Conservation (phyloP, 2,329 filamentous ascomycete species). For the Kalmusia sp. region DNA sequence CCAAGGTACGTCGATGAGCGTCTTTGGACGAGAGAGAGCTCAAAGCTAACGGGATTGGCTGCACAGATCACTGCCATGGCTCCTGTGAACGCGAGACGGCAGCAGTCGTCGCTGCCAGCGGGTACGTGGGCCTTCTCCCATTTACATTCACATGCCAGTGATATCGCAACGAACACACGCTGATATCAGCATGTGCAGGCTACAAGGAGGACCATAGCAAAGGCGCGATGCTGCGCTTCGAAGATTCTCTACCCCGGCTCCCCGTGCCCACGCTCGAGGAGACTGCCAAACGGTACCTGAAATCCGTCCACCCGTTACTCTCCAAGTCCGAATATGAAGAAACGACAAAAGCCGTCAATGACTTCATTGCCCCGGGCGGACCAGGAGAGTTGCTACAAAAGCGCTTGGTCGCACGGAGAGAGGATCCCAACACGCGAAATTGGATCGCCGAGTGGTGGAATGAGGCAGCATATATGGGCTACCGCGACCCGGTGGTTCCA, state of each 20-base stretch:
- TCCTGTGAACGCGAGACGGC: conserved; percentile 39
- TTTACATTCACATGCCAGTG: conserved; percentile 21
- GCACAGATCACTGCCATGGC: conserved; percentile 45
- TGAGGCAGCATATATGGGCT: conserved; percentile 86
- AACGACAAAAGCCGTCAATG: conserved; percentile 83
- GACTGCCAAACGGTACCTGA: conserved; percentile 80
- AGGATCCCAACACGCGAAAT: conserved; percentile 83
- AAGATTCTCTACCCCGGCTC: conserved; percentile 81
- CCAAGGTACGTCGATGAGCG: conserved; percentile 34
- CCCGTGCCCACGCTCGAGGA: conserved; percentile 85
- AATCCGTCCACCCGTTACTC: conserved; percentile 78
- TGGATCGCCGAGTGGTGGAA: conserved; percentile 99
- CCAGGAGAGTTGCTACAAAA: conserved; percentile 85
- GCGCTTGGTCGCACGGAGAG: conserved; percentile 78
- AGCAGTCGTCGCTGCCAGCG: conserved; percentile 55
- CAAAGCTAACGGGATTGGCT: neutral
- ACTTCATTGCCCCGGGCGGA: conserved; percentile 88
- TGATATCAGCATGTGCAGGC: conserved; percentile 54
- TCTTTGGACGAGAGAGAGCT: neutral
- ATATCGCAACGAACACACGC: neutral
- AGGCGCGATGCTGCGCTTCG: conserved; percentile 81
- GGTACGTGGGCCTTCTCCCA: conserved; percentile 41
- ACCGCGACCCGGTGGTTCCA: conserved; percentile 94
- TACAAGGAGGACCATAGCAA: conserved; percentile 83
- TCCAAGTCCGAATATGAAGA: conserved; percentile 71